phyloP scores from a whole-genome alignment of 208 protist genomes.

The Acanthamoeba rhysodes region DNA sequence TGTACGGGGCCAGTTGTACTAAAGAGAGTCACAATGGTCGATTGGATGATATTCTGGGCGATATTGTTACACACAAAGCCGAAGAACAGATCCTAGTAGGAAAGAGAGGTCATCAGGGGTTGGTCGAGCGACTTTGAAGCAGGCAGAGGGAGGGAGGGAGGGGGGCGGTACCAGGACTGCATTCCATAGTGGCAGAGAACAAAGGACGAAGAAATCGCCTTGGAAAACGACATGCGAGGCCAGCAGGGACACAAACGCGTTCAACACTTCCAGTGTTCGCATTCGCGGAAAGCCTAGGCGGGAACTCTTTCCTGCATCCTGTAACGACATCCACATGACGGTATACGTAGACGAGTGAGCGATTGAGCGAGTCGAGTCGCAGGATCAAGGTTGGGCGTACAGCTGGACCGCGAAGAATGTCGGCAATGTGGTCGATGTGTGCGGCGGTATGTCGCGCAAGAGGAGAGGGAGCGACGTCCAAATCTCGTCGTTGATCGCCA shows the following conservation, averaged over 20 bases:
- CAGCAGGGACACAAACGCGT: conserved; percentile 31
- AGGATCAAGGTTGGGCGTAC: neutral
- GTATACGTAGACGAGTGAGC: neutral
- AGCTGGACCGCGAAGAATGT: neutral
- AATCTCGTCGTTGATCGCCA: neutral
- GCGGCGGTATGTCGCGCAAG: neutral
- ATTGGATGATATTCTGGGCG: conserved; percentile 9
- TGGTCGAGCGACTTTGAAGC: neutral
- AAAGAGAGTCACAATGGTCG: neutral
- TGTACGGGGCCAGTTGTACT: neutral
- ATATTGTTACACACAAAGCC: conserved; percentile 50
- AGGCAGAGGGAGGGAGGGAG: no score
- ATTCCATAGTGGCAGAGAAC: neutral
- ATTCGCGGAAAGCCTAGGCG: conserved; percentile 38
- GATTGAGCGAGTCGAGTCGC: neutral
- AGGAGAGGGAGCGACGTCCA: neutral
- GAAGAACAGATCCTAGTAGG: conserved; percentile 20
- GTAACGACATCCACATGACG: neutral
- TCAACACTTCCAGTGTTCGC: conserved; percentile 46
- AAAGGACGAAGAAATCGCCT: neutral
- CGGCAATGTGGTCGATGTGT: neutral
- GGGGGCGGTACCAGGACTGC: neutral
- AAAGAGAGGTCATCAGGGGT: neutral
- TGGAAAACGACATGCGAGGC: neutral
- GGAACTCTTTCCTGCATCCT: neutral